A percentile compares a stretch with the other conserved stretches of the same genome.
Evolutionary conservation across 1,139 yeast species (phyloP).

Genomic region (Lodderomyces jiufengensis): DNA sequence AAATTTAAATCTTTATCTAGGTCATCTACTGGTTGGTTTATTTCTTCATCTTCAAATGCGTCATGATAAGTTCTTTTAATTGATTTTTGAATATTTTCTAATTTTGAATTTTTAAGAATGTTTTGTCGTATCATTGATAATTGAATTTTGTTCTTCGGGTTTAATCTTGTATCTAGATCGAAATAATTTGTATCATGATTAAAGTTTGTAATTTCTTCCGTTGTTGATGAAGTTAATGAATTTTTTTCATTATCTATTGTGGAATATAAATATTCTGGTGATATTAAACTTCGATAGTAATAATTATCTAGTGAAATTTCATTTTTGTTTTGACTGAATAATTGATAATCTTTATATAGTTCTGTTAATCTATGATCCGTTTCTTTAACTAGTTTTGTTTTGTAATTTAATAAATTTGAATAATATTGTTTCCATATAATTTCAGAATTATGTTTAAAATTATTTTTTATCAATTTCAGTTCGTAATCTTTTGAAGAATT

Average conservation of each 20-base stretch:
- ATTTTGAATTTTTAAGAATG: conserved; percentile 5
- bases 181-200: conserved; percentile 29
- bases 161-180: conserved; percentile 20
- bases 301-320: conserved; percentile 17
- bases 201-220: conserved; percentile 8
- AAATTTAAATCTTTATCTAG: not conserved
- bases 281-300: conserved; percentile 32
- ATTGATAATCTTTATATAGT: conserved; percentile 25
- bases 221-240: conserved; percentile 9
- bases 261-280: conserved; percentile 18
- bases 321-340: conserved; percentile 16
- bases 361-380: conserved; percentile 24
- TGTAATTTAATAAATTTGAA: conserved; percentile 18
- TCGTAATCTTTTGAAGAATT: conserved; percentile 32
- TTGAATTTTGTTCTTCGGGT: conserved; percentile 33
- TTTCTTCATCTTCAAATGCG: not conserved
- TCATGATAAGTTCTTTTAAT: conserved; percentile 9
- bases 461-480: conserved; percentile 20
- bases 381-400: conserved; percentile 23
- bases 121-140: conserved; percentile 25
- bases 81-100: conserved; percentile 2
- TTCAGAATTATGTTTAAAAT: conserved; percentile 24
- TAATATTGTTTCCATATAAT: conserved; percentile 36
- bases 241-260: conserved; percentile 6
- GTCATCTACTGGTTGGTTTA: not conserved